Evolutionary conservation across 805 yeast genomes (phyloP).

Genomic region (Yarrowia divulgata): DNA sequence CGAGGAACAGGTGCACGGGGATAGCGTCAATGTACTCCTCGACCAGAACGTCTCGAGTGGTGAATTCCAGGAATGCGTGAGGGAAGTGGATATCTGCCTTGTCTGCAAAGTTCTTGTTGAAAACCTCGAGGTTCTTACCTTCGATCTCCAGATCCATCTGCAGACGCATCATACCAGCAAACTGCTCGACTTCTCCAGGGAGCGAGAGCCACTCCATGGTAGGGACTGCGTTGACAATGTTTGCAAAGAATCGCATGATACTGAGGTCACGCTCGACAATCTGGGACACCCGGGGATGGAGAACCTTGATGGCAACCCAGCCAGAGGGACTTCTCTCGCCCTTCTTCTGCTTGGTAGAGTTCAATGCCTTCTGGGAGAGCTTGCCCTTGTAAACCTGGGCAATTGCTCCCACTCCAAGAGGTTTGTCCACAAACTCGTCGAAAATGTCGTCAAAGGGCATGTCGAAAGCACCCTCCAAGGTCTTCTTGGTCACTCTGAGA

Average conservation of each 20-base stretch:
- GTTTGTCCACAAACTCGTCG: conserved; percentile 74
- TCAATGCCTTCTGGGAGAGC: conserved; percentile 47
- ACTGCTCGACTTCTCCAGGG: conserved; percentile 93
- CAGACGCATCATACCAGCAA: conserved; percentile 80
- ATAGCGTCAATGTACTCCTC: conserved; percentile 87
- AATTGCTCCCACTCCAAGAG: conserved; percentile 97
- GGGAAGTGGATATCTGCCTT: conserved; percentile 78
- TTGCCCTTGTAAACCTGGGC: conserved; percentile 92
- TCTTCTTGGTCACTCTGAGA: conserved; percentile 62
- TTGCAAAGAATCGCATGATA: conserved; percentile 85
- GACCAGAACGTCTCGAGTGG: conserved; percentile 76
- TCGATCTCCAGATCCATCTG: conserved; percentile 93
- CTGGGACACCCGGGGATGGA: conserved; percentile 84
- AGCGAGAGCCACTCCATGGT: conserved; percentile 97
- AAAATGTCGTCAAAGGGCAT: conserved; percentile 74
- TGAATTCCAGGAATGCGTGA: conserved; percentile 66
- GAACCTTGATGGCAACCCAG: conserved; percentile 86
- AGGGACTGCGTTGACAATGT: conserved; percentile 72
- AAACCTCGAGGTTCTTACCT: conserved; percentile 76
- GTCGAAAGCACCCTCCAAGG: conserved; percentile 67
- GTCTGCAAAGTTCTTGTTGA: conserved; percentile 70
- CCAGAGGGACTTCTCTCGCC: conserved; percentile 44
- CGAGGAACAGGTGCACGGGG: conserved; percentile 75
- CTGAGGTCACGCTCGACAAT: conserved; percentile 79
- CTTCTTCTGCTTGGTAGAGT: not conserved